Conservation (phyloP, 768 basidiomycete genomes). For the Omphalotus guepiniiformis region DNA sequence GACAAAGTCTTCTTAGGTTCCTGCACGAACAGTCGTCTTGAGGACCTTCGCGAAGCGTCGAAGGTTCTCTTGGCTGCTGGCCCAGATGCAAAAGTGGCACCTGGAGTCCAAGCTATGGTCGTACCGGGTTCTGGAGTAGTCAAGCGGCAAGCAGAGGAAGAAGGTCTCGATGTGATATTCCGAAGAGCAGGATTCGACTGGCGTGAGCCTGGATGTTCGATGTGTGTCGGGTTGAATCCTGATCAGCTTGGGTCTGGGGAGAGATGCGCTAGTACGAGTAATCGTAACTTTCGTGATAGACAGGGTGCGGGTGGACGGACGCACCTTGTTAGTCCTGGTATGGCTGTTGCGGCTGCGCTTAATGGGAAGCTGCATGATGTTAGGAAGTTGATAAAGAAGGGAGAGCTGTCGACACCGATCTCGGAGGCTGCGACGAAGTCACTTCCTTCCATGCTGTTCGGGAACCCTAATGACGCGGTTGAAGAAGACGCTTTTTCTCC, state of each 20-base stretch:
- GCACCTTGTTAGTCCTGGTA: slow-evolving; percentile 59
- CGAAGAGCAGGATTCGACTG: slow-evolving; percentile 64
- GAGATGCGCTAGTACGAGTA: slow-evolving; percentile 61
- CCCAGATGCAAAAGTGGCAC: slow-evolving; percentile 45
- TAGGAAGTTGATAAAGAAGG: slow-evolving; percentile 34
- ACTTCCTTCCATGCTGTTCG: slow-evolving; percentile 20
- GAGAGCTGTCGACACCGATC: slow-evolving; percentile 20
- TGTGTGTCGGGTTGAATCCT: slow-evolving; percentile 70
- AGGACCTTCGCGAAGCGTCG: neutral
- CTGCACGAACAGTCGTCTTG: slow-evolving; percentile 56
- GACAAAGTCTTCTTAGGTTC: slow-evolving; percentile 68
- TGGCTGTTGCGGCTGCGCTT: slow-evolving; percentile 65
- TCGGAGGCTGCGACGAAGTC: slow-evolving; percentile 14
- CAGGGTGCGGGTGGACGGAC: slow-evolving; percentile 60
- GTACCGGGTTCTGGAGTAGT: slow-evolving; percentile 64
- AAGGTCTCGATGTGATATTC: slow-evolving; percentile 58
- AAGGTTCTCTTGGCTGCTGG: slow-evolving; percentile 46
- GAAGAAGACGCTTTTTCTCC: neutral
- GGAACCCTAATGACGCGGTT: no score
- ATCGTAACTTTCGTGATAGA: slow-evolving; percentile 66
- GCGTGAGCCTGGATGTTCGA: slow-evolving; percentile 67
- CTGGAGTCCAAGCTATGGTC: slow-evolving; percentile 55
- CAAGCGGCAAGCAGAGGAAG: slow-evolving; percentile 61
- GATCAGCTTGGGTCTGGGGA: slow-evolving; percentile 53
- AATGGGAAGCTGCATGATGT: slow-evolving; percentile 56